Conservation (phyloP, 805 yeast species). For the Suhomyces sp. region DNA sequence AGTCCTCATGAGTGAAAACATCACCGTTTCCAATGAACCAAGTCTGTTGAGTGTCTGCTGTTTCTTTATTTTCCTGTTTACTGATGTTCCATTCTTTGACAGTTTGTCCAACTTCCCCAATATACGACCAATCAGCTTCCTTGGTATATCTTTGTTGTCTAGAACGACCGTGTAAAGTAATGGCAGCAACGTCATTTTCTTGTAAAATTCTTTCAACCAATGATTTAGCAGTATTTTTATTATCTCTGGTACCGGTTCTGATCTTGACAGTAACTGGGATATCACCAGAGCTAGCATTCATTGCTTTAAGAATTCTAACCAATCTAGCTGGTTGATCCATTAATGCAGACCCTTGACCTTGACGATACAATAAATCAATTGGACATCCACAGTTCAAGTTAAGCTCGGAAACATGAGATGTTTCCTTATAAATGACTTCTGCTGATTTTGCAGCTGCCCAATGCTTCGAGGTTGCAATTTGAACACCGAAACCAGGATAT, state of each 20-base stretch:
- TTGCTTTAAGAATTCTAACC: conserved; percentile 75
- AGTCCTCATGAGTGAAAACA: conserved; percentile 80
- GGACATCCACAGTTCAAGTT: conserved; percentile 98
- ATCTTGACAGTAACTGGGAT: conserved; percentile 89
- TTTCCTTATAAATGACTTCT: conserved; percentile 65
- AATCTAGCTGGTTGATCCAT: conserved; percentile 85
- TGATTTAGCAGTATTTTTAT: conserved; percentile 81
- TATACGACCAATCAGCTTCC: conserved; percentile 91
- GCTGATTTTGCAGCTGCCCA: conserved; percentile 94
- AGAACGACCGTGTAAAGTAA: conserved; percentile 94
- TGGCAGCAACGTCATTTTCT: conserved; percentile 84
- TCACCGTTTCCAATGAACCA: conserved; percentile 96
- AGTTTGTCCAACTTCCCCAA: conserved; percentile 66
- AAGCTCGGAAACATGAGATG: conserved; percentile 70
- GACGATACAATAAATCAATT: conserved; percentile 86
- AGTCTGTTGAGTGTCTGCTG: conserved; percentile 57
- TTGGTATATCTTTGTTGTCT: conserved; percentile 93
- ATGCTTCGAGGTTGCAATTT: conserved; percentile 85
- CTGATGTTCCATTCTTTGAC: conserved; percentile 59
- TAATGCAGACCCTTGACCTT: conserved; percentile 94
- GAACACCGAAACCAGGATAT: conserved; percentile 88
- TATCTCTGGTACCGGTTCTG: conserved; percentile 87
- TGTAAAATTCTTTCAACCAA: conserved; percentile 68
- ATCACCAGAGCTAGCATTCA: conserved; percentile 87
- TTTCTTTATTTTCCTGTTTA: conserved; percentile 59